phyloP scores from a whole-genome alignment of 2,329 filamentous ascomycete genomes.

The Botrytis paeoniae region DNA sequence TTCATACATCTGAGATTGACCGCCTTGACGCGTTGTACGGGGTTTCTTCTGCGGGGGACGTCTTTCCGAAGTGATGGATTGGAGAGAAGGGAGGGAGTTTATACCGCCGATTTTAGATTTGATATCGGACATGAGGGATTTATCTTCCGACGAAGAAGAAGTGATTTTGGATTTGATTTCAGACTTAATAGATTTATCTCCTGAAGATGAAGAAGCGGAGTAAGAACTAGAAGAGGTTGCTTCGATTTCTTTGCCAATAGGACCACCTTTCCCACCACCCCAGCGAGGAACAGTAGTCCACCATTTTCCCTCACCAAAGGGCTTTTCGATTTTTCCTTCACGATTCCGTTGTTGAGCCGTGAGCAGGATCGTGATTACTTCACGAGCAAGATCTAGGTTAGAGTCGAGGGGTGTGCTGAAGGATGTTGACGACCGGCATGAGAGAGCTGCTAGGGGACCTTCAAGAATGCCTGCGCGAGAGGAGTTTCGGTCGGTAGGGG shows the following conservation, averaged over 20 bases:
- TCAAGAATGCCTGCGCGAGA: constrained; percentile 59
- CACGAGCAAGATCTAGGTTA: constrained; percentile 58
- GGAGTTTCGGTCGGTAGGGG: constrained; percentile 56
- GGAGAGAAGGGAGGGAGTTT: constrained; percentile 13
- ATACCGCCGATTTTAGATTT: constrained; percentile 27
- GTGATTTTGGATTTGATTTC: not conserved
- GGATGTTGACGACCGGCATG: constrained; percentile 52
- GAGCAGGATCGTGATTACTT: constrained; percentile 57
- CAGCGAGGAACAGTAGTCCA: constrained; percentile 60
- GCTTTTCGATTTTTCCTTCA: constrained; percentile 53
- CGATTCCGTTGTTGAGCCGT: constrained; percentile 63
- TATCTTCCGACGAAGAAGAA: not conserved
- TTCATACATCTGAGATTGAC: constrained; percentile 57
- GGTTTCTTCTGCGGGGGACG: constrained; percentile 18
- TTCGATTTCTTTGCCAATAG: constrained; percentile 55
- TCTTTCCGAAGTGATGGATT: not conserved
- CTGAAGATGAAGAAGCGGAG: not conserved
- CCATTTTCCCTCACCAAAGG: constrained; percentile 58
- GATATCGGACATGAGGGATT: constrained; percentile 14
- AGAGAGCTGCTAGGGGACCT: constrained; percentile 60
- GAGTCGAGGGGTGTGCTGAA: constrained; percentile 57
- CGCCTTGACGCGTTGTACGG: constrained; percentile 25
- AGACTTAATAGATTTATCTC: not conserved
- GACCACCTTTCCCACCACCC: constrained; percentile 61
- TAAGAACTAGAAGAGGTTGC: constrained; percentile 6